Evolutionary conservation across 2,329 filamentous ascomycete genomes (phyloP).

Genomic region (Talaromyces sp.): DNA sequence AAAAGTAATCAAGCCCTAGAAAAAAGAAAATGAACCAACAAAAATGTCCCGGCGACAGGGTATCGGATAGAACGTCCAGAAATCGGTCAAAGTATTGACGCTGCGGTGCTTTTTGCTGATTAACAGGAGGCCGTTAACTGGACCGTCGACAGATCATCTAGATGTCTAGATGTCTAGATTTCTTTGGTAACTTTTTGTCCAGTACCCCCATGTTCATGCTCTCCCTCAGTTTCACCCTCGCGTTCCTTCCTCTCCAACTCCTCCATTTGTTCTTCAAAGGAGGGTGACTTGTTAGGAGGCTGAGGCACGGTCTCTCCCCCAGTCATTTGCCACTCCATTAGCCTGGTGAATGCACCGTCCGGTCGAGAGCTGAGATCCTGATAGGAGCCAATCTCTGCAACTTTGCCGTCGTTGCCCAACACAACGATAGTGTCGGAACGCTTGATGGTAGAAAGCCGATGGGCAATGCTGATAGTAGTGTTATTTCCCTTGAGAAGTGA

Average conservation of each 20-base stretch:
- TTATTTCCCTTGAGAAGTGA: slow-evolving; percentile 78
- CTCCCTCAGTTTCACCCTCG: slow-evolving; percentile 28
- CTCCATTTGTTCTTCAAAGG: slow-evolving; percentile 48
- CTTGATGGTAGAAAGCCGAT: slow-evolving; percentile 93
- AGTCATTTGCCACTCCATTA: slow-evolving; percentile 99
- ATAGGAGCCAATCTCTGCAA: slow-evolving; percentile 88
- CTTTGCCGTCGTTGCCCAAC: slow-evolving; percentile 75
- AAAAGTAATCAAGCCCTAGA: neutral
- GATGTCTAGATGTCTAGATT: neutral
- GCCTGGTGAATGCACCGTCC: slow-evolving; percentile 80
- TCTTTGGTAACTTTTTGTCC: neutral
- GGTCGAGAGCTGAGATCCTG: slow-evolving; percentile 65
- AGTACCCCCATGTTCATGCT: slow-evolving; percentile 19
- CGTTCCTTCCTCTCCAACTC: slow-evolving; percentile 33
- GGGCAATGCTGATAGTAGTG: slow-evolving; percentile 96
- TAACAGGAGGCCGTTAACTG: neutral
- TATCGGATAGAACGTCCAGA: neutral
- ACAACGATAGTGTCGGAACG: slow-evolving; percentile 92
- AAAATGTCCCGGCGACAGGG: neutral
- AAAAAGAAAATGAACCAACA: neutral
- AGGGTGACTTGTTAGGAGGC: slow-evolving; percentile 24
- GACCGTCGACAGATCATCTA: neutral
- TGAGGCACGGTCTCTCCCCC: slow-evolving; percentile 58
- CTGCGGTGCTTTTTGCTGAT: neutral
- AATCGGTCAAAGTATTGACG: neutral